Base-by-base conservation (phyloP, 2,329 filamentous ascomycete species). In the Trichoderma gracile region DNA sequence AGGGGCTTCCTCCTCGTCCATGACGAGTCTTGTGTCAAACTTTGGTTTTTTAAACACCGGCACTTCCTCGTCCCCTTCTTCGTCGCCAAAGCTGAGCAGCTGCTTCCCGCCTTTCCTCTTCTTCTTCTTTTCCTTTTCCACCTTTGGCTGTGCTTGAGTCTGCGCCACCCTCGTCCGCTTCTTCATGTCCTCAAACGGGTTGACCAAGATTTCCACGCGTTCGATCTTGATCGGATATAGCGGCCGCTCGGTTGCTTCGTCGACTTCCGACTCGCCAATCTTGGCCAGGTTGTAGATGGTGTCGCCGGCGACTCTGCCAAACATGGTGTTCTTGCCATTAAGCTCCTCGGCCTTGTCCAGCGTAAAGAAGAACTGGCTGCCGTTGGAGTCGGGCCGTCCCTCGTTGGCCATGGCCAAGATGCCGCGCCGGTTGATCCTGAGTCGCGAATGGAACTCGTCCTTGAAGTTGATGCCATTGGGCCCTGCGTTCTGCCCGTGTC, bases 341-440 rank as follows among this genome's bases (percentile, higher is more conserved):
- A 99, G 76, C 80, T 98, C 93, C 27, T 92, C 88, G 25, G 93
- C 83, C 73, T 89, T 93, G 68, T 87, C 93, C 60, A 99, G 79
- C 0, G 95, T 98, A 67, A 99, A 89, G 80, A 99, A 99, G 82
- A 98, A 98, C 77, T 99, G 95, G 76, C 92, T 97, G 40, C 92
- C 91, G 78, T 98, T 98, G 62, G 91, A 91, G 72, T 93, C 83
- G 33, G 85, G 84, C 58, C 79, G 80, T 52, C 93, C 89, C 67
- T 91, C 89, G 76, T 98, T 98, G 30, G 95, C 95, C 93, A 98
- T 97, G n/a, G 91, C 95, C 70, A 99, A 78, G 71, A 98, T 79
- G 0, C 95, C 95, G 66, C 95, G 84, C 54, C 95, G 84, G 71
- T 96, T 98, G 81, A 95, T 98, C 76, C 96, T 96, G 69, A 99